Evolutionary conservation across 306 rosid genomes (phyloP), one percentile per base, ranked within the genome.

Genomic region (Purshia tridentata): DNA sequence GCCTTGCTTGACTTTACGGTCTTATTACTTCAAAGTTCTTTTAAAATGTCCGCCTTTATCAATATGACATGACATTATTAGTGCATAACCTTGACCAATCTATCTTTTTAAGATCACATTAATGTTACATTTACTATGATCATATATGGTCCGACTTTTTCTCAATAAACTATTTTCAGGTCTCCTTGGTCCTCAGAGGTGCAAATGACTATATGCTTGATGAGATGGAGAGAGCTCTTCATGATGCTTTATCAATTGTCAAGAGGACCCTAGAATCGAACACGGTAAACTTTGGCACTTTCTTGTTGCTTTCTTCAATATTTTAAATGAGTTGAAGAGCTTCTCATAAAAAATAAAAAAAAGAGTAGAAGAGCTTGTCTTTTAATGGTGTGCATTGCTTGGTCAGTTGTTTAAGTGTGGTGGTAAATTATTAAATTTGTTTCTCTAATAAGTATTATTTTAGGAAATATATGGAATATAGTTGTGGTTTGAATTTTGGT

Each of bases 181-280:
- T 94, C 47, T 89, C 98, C 56, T 81, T 94, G 84, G 76, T 94
- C 74, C 91, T 94, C 51, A 80, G 98, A 84, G 98, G 98, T 72
- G 98, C 98, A 18, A 94, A 94, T 81, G 98, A 94, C 83, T 91
- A 89, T 72, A 91, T 94, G 98, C 96, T 94, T 72, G 97, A 94
- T 56, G 98, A 94, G 89, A 94, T 94, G 98, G 98, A 94, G 56
- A 91, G 98, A 84, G 87, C 97, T 77, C 83, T 94, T 74, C 97
- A 94, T 80, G 97, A 94, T 83, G 90, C 99, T 16, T 72, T 94
- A 75, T 94, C 87, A 44, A 91, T 89, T 73, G 97, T 94, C 78
- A 94, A 94, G 85, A 89, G 99, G 84, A 90, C 99, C 44, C 92
- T 94, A 7, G 99, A 94, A 79, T 94, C 99, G 45, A 94, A 91